A percentile compares a stretch with the other conserved stretches of the same genome.
phyloP scores from a whole-genome alignment of 2,329 filamentous ascomycete species.

The Orbilia javanica region DNA sequence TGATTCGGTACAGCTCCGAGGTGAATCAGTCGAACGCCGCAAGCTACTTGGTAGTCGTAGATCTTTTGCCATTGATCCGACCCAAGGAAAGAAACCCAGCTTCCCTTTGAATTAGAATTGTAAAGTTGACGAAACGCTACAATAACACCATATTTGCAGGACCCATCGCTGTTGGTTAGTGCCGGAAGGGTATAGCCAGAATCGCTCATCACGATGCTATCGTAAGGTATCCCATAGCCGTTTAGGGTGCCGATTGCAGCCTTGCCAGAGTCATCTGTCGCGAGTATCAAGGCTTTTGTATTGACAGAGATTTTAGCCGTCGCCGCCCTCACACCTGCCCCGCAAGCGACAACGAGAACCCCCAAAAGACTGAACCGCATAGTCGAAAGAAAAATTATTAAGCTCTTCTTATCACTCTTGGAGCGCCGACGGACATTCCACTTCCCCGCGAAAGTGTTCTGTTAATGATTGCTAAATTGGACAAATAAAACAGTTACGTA shows the following conservation, averaged over 20 bases:
- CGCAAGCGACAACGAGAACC: not conserved
- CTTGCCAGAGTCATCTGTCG: constrained; percentile 32
- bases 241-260: constrained; percentile 64
- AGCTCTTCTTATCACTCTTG: not conserved
- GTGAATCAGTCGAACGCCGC: constrained; percentile 73
- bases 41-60: constrained; percentile 70
- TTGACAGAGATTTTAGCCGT: constrained; percentile 14
- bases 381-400: not conserved
- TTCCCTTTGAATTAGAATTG: constrained; percentile 69
- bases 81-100: constrained; percentile 71
- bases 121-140: constrained; percentile 70
- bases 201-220: constrained; percentile 71
- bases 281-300: constrained; percentile 35
- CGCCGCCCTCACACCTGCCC: not conserved
- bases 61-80: constrained; percentile 71
- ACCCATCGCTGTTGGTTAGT: constrained; percentile 68
- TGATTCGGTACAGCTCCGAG: constrained; percentile 71
- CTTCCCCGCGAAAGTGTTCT: not conserved
- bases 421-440: not conserved
- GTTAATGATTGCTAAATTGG: not conserved
- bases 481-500: too few species aligned
- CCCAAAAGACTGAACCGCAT: constrained; percentile 23
- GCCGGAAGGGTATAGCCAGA: constrained; percentile 69
- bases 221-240: constrained; percentile 73
- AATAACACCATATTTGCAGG: constrained; percentile 73